Percentiles rank a stretch among this genome's conserved stretches.
Evolutionary conservation across 2,329 filamentous ascomycete species (phyloP).

Genomic region (Pseudodiploospora longispora): DNA sequence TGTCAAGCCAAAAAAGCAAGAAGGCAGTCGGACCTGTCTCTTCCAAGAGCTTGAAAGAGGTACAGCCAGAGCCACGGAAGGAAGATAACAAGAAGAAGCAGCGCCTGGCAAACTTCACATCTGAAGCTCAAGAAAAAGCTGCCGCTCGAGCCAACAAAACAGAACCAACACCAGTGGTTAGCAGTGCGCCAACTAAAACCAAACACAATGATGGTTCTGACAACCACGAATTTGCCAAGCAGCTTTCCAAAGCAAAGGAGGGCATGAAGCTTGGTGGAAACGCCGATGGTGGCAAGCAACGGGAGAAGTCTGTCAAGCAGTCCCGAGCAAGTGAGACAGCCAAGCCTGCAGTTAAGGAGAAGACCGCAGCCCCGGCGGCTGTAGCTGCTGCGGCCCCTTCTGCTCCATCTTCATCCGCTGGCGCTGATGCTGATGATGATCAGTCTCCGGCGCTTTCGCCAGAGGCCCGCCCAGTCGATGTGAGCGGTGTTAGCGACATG

Average conservation of each 20-base stretch:
- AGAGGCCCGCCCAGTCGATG: conserved; percentile 45
- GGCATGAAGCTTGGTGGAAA: conserved; percentile 53
- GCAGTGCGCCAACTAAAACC: conserved; percentile 23
- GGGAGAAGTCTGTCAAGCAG: conserved; percentile 63
- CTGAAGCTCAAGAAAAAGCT: conserved; percentile 31
- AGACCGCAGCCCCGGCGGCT: conserved; percentile 31
- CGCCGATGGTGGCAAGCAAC: conserved; percentile 51
- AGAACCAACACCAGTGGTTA: conserved; percentile 17
- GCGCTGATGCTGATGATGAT: conserved; percentile 74
- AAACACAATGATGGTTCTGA: conserved; percentile 53
- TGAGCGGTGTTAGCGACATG: conserved; percentile 81
- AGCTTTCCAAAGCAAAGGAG: conserved; percentile 62
- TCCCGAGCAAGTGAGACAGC: conserved; percentile 44
- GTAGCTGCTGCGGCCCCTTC: conserved; percentile 30
- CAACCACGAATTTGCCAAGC: conserved; percentile 69
- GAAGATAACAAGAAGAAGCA: conserved; percentile 39
- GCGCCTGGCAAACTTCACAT: conserved; percentile 33
- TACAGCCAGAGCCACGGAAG: conserved; percentile 27
- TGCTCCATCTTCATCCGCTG: conserved; percentile 57
- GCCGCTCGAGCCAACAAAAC: conserved; percentile 16
- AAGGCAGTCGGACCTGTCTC: conserved; percentile 19
- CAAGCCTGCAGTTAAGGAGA: conserved; percentile 21
- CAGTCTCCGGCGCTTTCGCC: conserved; percentile 45
- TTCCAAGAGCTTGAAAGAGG: conserved; percentile 21
- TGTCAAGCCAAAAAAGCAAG: conserved; percentile 27